Percentiles rank a stretch among this genome's conserved stretches.
Conservation (phyloP, 2,329 filamentous ascomycete genomes). For the Magnaporthiopsis incrustans region DNA sequence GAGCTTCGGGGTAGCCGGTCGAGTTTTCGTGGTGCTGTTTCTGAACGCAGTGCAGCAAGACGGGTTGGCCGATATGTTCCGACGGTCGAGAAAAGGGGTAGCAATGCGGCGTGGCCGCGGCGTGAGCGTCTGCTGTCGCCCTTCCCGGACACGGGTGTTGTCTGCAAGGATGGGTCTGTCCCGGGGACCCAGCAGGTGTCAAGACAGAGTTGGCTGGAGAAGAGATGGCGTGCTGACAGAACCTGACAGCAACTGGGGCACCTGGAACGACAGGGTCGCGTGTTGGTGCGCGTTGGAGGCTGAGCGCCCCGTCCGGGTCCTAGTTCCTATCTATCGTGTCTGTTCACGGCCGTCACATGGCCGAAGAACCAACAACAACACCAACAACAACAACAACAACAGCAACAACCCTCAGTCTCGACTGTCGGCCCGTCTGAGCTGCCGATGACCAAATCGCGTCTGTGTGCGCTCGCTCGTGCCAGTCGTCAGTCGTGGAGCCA, state of each 20-base stretch:
- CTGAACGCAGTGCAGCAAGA: background rate
- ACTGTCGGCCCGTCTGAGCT: background rate
- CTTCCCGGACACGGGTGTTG: background rate
- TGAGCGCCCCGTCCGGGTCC: background rate
- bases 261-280: background rate
- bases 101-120: background rate
- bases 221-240: background rate
- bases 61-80: background rate
- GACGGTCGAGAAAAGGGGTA: background rate
- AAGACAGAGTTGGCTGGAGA: background rate
- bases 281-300: background rate
- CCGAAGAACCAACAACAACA: background rate
- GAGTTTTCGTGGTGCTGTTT: background rate
- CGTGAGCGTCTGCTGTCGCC: background rate
- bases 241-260: background rate
- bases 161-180: background rate
- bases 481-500: background rate
- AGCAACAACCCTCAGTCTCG: background rate
- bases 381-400: background rate
- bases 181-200: background rate
- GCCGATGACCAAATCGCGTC: background rate
- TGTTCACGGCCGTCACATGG: background rate
- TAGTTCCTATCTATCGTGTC: background rate
- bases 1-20: background rate
- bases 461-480: background rate